phyloP scores from a whole-genome alignment of 352 stramenopile genomes.

The Phytophthora palmivora region DNA sequence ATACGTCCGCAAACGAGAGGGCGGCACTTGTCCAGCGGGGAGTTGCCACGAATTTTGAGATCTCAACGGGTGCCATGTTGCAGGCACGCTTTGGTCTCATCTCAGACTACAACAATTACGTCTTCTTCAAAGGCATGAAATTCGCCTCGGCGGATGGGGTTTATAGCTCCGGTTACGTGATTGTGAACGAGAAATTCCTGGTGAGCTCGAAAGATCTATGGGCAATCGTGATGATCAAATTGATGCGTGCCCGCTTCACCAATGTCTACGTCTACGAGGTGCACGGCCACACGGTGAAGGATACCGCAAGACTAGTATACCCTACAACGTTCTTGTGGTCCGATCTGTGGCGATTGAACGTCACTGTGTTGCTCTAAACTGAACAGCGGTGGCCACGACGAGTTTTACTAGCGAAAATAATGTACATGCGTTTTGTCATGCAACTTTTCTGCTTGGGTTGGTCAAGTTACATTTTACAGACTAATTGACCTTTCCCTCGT shows the following conservation, averaged over 20 bases:
- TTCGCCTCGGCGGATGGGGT: slow-evolving; percentile 45
- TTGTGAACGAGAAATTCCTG: slow-evolving; percentile 47
- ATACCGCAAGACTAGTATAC: slow-evolving; percentile 41
- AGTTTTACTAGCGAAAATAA: too few species aligned
- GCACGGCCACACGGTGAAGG: slow-evolving; percentile 36
- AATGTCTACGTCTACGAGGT: slow-evolving; percentile 48
- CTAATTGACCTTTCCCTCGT: too few species aligned
- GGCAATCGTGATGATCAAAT: slow-evolving; percentile 41
- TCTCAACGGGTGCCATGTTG: slow-evolving; percentile 36
- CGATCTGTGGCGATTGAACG: slow-evolving; percentile 35
- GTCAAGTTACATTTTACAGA: too few species aligned
- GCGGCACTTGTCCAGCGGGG: slow-evolving; percentile 5
- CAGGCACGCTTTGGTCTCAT: slow-evolving; percentile 42
- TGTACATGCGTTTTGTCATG: too few species aligned
- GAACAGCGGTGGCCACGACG: background rate
- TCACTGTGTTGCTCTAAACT: slow-evolving; percentile 33
- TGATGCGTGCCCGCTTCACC: slow-evolving; percentile 23
- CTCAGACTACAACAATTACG: slow-evolving; percentile 46
- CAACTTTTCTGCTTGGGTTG: too few species aligned
- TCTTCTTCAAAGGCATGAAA: slow-evolving; percentile 50
- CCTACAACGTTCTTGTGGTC: slow-evolving; percentile 36
- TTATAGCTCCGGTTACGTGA: slow-evolving; percentile 45
- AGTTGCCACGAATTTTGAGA: slow-evolving; percentile 36
- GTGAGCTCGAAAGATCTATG: slow-evolving; percentile 40
- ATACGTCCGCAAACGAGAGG: slow-evolving; percentile 20